Evolutionary conservation across 78 protist species (phyloP).

Genomic region (Planoprotostelium fungivorum): DNA sequence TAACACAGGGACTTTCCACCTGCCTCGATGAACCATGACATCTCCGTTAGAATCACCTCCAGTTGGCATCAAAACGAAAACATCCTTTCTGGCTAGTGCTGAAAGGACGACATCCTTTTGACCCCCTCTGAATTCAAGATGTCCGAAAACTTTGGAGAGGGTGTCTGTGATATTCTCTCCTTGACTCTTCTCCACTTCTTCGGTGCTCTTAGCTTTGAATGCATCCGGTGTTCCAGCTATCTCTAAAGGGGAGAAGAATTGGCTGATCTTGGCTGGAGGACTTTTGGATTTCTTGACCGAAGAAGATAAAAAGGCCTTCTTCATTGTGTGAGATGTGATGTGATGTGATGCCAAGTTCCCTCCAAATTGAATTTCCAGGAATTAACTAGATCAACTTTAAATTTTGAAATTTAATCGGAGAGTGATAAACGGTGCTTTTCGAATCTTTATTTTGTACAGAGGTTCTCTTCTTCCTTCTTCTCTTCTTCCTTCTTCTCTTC

Average conservation of each 20-base stretch:
- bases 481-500: not conserved
- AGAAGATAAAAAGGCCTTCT: no score
- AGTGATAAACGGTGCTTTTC: no score
- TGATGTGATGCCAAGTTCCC: no score
- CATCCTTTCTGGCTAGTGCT: slow-evolving; percentile 7
- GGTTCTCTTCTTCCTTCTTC: no score
- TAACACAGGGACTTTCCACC: slow-evolving; percentile 32
- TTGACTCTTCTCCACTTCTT: not conserved
- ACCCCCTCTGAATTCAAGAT: slow-evolving; percentile 11
- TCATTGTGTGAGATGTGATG: no score
- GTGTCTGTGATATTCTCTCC: not conserved
- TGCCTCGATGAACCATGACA: not conserved
- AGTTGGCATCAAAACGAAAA: slow-evolving; percentile 38
- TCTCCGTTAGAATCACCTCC: no score
- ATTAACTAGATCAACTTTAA: no score
- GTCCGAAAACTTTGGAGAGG: slow-evolving; percentile 29
- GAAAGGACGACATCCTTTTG: slow-evolving; percentile 24
- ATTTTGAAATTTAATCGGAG: no score
- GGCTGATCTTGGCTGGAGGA: not conserved
- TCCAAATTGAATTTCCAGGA: no score
- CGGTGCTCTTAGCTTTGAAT: not conserved
- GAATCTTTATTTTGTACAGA: no score
- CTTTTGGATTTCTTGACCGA: no score
- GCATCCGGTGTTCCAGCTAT: not conserved
- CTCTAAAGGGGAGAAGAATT: not conserved